phyloP scores from a whole-genome alignment of 78 protist genomes.

The Dictyostelium brefeldianum region DNA sequence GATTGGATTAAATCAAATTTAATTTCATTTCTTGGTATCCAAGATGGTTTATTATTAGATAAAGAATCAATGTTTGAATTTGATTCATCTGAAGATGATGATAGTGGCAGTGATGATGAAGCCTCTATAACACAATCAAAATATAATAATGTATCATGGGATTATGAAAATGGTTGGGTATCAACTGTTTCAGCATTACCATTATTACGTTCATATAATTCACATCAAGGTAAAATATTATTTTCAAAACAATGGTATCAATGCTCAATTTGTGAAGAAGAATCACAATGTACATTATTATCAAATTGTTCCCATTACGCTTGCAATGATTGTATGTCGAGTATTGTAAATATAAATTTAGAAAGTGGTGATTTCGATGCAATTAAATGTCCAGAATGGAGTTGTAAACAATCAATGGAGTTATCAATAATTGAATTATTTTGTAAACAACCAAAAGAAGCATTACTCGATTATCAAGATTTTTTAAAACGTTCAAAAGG shows the following conservation, averaged over 20 bases:
- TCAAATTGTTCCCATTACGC: neutral
- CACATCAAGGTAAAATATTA: neutral
- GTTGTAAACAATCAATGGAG: neutral
- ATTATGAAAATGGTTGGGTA: neutral
- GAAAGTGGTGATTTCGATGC: neutral
- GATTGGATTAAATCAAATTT: neutral
- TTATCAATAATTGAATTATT: neutral
- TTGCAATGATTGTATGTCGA: neutral
- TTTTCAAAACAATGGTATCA: neutral
- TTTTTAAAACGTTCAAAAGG: neutral
- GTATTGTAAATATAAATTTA: neutral
- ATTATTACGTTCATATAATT: neutral
- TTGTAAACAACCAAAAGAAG: too few relatives aligned
- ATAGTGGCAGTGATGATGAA: too few relatives aligned
- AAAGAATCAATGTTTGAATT: neutral
- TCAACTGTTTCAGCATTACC: neutral
- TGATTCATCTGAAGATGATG: neutral
- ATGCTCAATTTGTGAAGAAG: slow-evolving; percentile 2
- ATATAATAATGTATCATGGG: neutral
- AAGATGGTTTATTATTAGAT: neutral
- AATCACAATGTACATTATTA: neutral
- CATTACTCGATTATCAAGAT: neutral
- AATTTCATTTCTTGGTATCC: neutral
- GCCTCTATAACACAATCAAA: too few relatives aligned
- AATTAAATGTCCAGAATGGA: neutral